A percentile compares a stretch with the other conserved stretches of the same genome.
Evolutionary conservation across 1,139 yeast genomes (phyloP).

Genomic region (Pichia kudriavzevii): DNA sequence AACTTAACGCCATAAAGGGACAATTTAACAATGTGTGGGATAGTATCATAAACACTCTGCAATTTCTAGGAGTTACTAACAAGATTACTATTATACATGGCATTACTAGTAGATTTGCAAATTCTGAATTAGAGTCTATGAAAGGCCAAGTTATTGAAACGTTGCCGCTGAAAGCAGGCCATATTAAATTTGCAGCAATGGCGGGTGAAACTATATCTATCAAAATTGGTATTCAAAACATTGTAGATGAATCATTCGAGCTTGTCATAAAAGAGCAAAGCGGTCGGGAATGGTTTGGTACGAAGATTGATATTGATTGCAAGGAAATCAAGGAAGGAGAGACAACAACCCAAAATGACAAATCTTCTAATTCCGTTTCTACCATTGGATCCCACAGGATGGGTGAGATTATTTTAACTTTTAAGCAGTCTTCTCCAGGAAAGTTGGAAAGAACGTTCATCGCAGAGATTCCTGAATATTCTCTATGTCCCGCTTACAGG

Average conservation of each 20-base stretch:
- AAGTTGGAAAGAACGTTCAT: conserved; percentile 10
- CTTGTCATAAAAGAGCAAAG: conserved; percentile 11
- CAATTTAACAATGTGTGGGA: conserved; percentile 18
- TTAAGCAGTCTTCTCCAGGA: conserved; percentile 6
- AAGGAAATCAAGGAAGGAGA: background rate
- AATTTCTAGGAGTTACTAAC: conserved; percentile 14
- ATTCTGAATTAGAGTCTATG: background rate
- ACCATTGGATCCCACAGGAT: conserved; percentile 4
- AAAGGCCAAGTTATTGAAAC: conserved; percentile 5
- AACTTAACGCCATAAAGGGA: conserved; percentile 8
- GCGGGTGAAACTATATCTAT: conserved; percentile 13
- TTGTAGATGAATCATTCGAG: conserved; percentile 11
- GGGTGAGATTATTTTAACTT: conserved; percentile 6
- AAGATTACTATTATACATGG: conserved; percentile 1
- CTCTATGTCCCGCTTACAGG: conserved; percentile 11
- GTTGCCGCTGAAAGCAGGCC: conserved; percentile 4
- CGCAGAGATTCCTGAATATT: conserved; percentile 11
- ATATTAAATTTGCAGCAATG: conserved; percentile 7
- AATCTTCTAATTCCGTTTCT: conserved; percentile 4
- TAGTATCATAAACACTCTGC: conserved; percentile 17
- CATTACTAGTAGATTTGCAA: background rate
- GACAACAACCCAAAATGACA: background rate
- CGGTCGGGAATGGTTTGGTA: conserved; percentile 14
- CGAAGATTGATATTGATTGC: conserved; percentile 11
- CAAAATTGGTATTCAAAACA: conserved; percentile 6